Conservation (phyloP, 2,329 filamentous ascomycete genomes). For the Paecilomyces sp. region DNA sequence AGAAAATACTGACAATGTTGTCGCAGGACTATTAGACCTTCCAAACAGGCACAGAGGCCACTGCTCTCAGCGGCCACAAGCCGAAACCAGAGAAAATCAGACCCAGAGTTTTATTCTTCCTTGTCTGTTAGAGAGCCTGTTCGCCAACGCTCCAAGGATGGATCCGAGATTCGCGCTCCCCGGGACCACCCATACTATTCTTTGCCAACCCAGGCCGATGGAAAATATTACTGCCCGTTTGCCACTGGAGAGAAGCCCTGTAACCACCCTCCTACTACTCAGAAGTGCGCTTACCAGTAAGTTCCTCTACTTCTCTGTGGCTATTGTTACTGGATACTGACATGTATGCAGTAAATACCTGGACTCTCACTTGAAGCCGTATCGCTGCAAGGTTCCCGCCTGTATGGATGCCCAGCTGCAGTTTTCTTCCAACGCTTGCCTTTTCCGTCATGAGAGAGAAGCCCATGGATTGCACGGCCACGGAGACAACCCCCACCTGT, state of each 20-base stretch:
- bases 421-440: slow-evolving; percentile 91
- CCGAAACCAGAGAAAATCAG: slow-evolving; percentile 26
- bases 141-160: slow-evolving; percentile 31
- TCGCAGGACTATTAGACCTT: slow-evolving; percentile 31
- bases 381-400: slow-evolving; percentile 78
- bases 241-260: slow-evolving; percentile 61
- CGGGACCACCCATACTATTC: slow-evolving; percentile 37
- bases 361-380: slow-evolving; percentile 93
- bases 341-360: slow-evolving; percentile 71
- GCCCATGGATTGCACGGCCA: slow-evolving; percentile 94
- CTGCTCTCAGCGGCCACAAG: slow-evolving; percentile 24
- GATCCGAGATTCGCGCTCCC: slow-evolving; percentile 29
- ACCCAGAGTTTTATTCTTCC: slow-evolving; percentile 29
- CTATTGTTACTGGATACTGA: slow-evolving; percentile 18
- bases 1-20: slow-evolving; percentile 5
- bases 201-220: slow-evolving; percentile 51
- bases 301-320: slow-evolving; percentile 26
- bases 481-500: slow-evolving; percentile 85
- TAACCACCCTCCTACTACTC: slow-evolving; percentile 86
- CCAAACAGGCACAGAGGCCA: slow-evolving; percentile 31
- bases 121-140: slow-evolving; percentile 26
- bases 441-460: slow-evolving; percentile 90
- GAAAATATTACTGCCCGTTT: slow-evolving; percentile 90
- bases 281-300: slow-evolving; percentile 99
- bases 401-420: slow-evolving; percentile 83